A percentile compares a stretch with the other conserved stretches of the same genome.
Evolutionary conservation across 257 asterid genomes (phyloP).

Genomic region (Nicotiana knightiana): DNA sequence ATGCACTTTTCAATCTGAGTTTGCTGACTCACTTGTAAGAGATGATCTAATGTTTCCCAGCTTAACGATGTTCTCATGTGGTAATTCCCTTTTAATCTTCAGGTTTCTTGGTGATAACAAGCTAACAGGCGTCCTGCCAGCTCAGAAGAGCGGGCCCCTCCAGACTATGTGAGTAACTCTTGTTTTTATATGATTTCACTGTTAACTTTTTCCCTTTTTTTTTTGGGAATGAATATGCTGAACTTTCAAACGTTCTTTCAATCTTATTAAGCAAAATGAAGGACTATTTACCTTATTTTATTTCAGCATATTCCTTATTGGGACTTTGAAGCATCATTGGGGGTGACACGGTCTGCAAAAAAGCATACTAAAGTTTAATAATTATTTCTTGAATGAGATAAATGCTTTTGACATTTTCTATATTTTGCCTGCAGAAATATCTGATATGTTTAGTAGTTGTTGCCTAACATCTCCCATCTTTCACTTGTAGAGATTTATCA

Average conservation of each 20-base stretch:
- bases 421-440: background rate
- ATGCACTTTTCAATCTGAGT: conserved; percentile 44
- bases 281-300: background rate
- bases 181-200: background rate
- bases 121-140: conserved; percentile 54
- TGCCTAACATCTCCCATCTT: background rate
- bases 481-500: conserved; percentile 53
- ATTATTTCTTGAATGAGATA: too few species aligned
- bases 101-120: conserved; percentile 85
- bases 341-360: too few species aligned
- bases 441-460: background rate
- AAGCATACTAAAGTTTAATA: too few species aligned
- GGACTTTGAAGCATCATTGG: background rate
- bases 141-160: conserved; percentile 37
- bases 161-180: conserved; percentile 42
- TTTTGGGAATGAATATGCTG: background rate
- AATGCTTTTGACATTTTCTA: background rate
- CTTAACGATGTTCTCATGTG: background rate
- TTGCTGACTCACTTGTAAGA: conserved; percentile 50
- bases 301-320: background rate
- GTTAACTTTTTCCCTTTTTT: background rate
- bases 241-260: background rate
- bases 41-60: background rate
- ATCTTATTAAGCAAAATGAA: background rate
- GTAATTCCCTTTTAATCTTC: conserved; percentile 14